These are phyloP conservation scores for Chalara sp. DNA, from an alignment of 2,329 filamentous ascomycete genomes.

Conservation along the genomic window DNA sequence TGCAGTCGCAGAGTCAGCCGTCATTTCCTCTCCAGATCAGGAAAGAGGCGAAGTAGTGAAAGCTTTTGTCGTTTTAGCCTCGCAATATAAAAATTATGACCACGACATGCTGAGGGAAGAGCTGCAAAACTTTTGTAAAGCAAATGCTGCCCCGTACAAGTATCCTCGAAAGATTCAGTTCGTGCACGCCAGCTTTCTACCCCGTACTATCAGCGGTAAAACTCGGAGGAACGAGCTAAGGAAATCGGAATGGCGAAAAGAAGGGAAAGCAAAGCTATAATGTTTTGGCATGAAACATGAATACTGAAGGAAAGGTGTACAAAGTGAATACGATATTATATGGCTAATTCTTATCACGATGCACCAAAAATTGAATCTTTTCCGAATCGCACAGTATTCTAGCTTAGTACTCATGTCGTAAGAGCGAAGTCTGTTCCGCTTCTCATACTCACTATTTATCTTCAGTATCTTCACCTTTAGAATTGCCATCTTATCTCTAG, in stretches of 20 bases:
- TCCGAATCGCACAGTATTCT: too few species aligned
- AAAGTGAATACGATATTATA: too few species aligned
- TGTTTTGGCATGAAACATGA: neutral
- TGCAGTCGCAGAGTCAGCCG: slow-evolving; percentile 32
- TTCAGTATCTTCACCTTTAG: too few species aligned
- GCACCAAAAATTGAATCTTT: too few species aligned
- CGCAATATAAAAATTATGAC: neutral
- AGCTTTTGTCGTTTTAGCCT: slow-evolving; percentile 30
- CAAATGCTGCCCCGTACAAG: slow-evolving; percentile 34
- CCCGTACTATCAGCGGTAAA: slow-evolving; percentile 34
- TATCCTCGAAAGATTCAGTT: slow-evolving; percentile 34
- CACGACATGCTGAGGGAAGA: slow-evolving; percentile 22
- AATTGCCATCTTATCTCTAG: too few species aligned
- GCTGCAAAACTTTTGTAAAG: slow-evolving; percentile 34
- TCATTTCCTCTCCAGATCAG: slow-evolving; percentile 32
- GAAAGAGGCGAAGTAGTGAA: slow-evolving; percentile 33
- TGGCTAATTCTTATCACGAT: too few species aligned
- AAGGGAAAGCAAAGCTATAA: neutral
- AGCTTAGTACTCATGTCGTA: too few species aligned
- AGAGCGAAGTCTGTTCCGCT: too few species aligned
- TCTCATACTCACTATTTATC: too few species aligned
- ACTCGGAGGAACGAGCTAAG: slow-evolving; percentile 31
- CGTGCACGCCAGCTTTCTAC: slow-evolving; percentile 29
- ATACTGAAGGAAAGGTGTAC: too few species aligned
- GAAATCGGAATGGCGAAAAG: slow-evolving; percentile 28